These are phyloP conservation scores for Globisporangium sylvaticum DNA, from an alignment of 352 stramenopile species.

Conservation along the genomic window DNA sequence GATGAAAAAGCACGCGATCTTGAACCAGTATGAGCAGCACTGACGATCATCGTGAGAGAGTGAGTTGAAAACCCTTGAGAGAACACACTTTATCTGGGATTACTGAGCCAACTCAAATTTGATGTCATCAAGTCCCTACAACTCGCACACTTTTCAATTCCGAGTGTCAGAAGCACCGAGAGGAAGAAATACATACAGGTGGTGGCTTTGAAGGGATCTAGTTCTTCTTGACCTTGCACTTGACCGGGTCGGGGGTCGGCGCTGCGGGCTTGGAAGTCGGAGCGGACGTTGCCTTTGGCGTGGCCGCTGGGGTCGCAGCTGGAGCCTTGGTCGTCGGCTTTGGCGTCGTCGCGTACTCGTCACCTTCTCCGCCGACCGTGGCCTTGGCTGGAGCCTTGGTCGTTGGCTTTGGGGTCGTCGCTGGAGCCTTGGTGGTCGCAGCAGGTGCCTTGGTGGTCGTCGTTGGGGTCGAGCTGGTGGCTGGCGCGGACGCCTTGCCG, in stretches of 20 bases:
- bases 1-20: not conserved
- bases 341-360: not conserved
- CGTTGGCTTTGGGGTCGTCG: not conserved
- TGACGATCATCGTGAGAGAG: not conserved
- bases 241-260: not conserved
- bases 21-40: not conserved
- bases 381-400: constrained; percentile 3
- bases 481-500: constrained; percentile 5
- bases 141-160: not conserved
- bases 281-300: not conserved
- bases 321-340: constrained; percentile 9
- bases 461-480: not conserved
- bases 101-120: too few relatives aligned
- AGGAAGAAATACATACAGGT: not conserved
- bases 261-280: not conserved
- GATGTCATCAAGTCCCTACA: too few relatives aligned
- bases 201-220: not conserved
- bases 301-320: constrained; percentile 1
- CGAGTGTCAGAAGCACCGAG: not conserved
- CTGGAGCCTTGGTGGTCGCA: not conserved
- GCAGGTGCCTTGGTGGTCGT: not conserved
- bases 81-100: not conserved
- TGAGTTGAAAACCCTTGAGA: not conserved
- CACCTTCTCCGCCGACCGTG: not conserved
- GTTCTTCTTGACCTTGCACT: constrained; percentile 17